These are phyloP conservation scores for Trichosporon faecale DNA, from an alignment of 1,284 basidiomycete genomes.

Conservation along the genomic window DNA sequence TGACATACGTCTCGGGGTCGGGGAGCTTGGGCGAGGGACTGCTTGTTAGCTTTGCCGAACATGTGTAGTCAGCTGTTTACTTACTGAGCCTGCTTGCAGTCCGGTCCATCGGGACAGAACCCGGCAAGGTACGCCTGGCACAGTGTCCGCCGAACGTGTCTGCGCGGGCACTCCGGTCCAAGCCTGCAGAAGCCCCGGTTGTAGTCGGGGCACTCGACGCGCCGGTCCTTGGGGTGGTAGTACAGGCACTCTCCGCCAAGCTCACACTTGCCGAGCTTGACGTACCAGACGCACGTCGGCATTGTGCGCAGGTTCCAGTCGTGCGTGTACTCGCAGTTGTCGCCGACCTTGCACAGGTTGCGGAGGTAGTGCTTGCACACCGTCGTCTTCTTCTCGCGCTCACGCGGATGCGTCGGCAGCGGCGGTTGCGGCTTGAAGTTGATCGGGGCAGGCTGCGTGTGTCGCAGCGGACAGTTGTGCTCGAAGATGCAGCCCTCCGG, in stretches of 20 bases:
- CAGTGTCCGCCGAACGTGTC: constrained; percentile 85
- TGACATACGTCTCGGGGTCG: constrained; percentile 70
- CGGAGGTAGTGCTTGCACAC: constrained; percentile 99
- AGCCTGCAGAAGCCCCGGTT: constrained; percentile 91
- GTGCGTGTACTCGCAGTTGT: constrained; percentile 97
- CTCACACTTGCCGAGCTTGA: constrained; percentile 96
- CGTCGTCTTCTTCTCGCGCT: constrained; percentile 80
- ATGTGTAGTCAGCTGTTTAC: constrained; percentile 52
- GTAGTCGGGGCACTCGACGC: constrained; percentile 93
- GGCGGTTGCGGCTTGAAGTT: constrained; percentile 86
- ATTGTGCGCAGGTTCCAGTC: constrained; percentile 97
- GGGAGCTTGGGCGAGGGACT: constrained; percentile 55
- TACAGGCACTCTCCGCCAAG: constrained; percentile 98
- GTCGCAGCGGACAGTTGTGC: constrained; percentile 80
- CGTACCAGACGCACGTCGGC: constrained; percentile 99
- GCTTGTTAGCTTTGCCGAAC: constrained; percentile 9
- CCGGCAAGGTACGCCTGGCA: constrained; percentile 91
- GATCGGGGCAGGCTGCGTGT: constrained; percentile 74
- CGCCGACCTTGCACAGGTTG: constrained; percentile 97
- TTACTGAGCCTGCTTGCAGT: constrained; percentile 88
- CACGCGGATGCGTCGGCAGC: constrained; percentile 68
- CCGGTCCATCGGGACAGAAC: constrained; percentile 89
- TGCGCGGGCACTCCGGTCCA: constrained; percentile 82
- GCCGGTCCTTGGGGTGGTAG: constrained; percentile 83
- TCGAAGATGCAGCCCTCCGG: constrained; percentile 80